Evolutionary conservation across 2,329 filamentous ascomycete species (phyloP).

Genomic region (Dryadomyces quercivorus): DNA sequence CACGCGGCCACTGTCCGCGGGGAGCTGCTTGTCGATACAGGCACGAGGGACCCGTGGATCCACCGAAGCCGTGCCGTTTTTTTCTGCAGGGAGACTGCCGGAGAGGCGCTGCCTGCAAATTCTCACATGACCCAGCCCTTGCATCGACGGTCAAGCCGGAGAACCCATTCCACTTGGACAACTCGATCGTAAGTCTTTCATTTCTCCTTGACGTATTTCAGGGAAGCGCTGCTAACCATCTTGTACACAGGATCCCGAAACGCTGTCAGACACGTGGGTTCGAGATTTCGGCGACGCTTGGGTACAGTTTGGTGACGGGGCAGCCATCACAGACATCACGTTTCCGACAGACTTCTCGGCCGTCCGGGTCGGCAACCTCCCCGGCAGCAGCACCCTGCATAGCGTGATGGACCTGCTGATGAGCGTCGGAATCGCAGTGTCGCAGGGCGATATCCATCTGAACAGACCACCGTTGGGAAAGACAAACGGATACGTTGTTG

Average conservation of each 20-base stretch:
- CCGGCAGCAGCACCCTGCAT: slow-evolving; percentile 8
- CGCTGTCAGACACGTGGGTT: slow-evolving; percentile 3
- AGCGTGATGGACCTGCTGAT: slow-evolving; percentile 14
- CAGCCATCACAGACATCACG: slow-evolving; percentile 15
- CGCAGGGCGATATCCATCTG: background rate
- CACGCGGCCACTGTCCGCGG: background rate
- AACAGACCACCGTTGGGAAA: background rate
- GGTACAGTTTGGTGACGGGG: slow-evolving; percentile 21
- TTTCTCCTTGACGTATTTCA: background rate
- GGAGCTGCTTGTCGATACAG: background rate
- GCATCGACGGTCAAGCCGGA: background rate
- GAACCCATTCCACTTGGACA: background rate
- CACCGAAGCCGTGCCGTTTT: background rate
- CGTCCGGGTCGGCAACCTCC: slow-evolving; percentile 20
- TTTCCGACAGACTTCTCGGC: slow-evolving; percentile 24
- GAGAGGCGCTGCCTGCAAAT: background rate
- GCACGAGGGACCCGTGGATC: background rate
- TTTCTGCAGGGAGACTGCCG: background rate
- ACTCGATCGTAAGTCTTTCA: too few species aligned
- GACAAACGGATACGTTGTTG: slow-evolving; percentile 3
- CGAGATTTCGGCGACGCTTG: slow-evolving; percentile 16
- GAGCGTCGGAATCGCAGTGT: background rate
- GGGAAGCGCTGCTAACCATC: background rate
- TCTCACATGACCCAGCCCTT: slow-evolving; percentile 1
- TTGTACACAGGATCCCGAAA: background rate